These are phyloP conservation scores for Salix udensis DNA, from an alignment of 345 rosid genomes.

Conservation along the genomic window DNA sequence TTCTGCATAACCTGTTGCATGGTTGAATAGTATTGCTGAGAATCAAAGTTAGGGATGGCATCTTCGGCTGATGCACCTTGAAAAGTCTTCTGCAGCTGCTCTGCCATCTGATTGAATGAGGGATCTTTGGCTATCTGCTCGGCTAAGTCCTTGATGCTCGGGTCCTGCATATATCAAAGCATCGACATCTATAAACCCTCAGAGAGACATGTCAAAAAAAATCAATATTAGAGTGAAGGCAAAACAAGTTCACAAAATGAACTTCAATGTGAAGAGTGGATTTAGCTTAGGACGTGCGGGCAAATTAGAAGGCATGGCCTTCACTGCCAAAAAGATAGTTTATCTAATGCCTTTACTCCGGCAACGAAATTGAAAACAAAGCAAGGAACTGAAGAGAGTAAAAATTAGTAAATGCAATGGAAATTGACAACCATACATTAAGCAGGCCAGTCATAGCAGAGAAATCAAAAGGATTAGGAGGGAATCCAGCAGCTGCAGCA, in stretches of 20 bases:
- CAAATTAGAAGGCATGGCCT: too few relatives aligned
- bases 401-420: background rate
- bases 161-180: constrained; percentile 51
- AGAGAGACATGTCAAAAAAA: background rate
- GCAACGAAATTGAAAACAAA: background rate
- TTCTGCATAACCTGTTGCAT: constrained; percentile 98
- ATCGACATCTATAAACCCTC: background rate
- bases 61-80: constrained; percentile 59
- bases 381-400: background rate
- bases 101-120: constrained; percentile 89
- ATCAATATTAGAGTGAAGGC: background rate
- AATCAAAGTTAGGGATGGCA: constrained; percentile 58
- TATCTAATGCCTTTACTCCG: too few relatives aligned
- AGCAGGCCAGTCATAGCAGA: constrained; percentile 79
- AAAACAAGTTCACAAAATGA: background rate
- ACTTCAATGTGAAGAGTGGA: background rate
- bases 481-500: constrained; percentile 18
- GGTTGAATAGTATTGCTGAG: constrained; percentile 69
- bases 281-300: too few relatives aligned
- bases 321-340: too few relatives aligned
- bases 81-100: constrained; percentile 82
- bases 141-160: constrained; percentile 85
- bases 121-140: constrained; percentile 96
- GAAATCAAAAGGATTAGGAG: constrained; percentile 83
- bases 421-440: constrained; percentile 42